Evolutionary conservation across 208 protist species (phyloP), one percentile per base, ranked within the genome.

Genomic region (Acanthamoeba triangularis): DNA sequence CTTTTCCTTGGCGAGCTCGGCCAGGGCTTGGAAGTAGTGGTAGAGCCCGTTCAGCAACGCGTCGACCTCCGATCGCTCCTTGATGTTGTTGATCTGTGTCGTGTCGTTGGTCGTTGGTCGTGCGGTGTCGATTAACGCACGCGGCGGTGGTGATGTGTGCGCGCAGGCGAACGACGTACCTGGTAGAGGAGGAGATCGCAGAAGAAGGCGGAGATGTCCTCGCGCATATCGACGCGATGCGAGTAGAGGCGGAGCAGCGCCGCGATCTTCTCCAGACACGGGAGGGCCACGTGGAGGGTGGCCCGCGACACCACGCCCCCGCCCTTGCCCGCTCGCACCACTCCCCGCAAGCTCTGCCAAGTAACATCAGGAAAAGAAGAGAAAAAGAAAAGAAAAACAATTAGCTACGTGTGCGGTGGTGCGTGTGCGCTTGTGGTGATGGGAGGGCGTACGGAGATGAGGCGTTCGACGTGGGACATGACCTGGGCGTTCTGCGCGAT

Each of bases 301-400:
- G 54, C 44, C 13, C 54, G 80, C 44, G n/a, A 18, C 54, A 63
- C 54, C 28, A 44, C 14, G 67, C 54, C 54, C 44, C 54, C 80
- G 54, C 54, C 49, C 80, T 63, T 88, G 80, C 80, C 80, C 30
- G 80, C 80, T 35, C 80, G 23, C 49, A 63, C 80, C 44, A 88
- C 80, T 5, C 80, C 80, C 13, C 80, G 44, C 80, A 88, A 25
- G 44, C 80, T 56, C 80, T 88, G 74, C 3, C 37, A 3, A 41
- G 3, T 41, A 41, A 41, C 1, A 41, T 41, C 3, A 41, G 37
- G 52, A 59, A 18, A 16, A 59, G 52, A 16, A 59, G n/a, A n/a
- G n/a, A n/a, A n/a, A n/a, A n/a, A n/a, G n/a, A n/a, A n/a, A n/a
- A n/a, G n/a, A n/a, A n/a, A n/a, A n/a, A n/a, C n/a, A n/a, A n/a